Base-by-base conservation (phyloP, 805 yeast species). In the Candida michaelii region DNA sequence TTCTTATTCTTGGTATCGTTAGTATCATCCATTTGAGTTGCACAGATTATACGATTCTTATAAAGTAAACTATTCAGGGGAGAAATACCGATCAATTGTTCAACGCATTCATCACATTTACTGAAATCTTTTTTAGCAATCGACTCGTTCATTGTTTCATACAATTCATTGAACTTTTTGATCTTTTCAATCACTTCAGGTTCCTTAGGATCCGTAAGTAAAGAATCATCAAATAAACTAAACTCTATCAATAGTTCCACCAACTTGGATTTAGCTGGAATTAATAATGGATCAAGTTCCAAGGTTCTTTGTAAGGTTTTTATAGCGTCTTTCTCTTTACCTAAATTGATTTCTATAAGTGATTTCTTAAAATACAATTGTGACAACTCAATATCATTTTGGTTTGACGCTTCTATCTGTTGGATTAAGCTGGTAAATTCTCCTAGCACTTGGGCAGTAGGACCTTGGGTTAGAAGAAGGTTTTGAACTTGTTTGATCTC, bases 291-390 rank as follows among this genome's bases (percentile, higher is more conserved):
- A 48, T 65, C 74, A 9, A 68, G 54, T n/a, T 56, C 53, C 35
- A 78, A 55, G 17, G 83, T 76, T 11, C 51, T 55, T 44, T 73
- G 67, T 43, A 84, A 77, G 49, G 79, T 82, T 2, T 58, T 58
- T 6, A 80, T 63, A 0, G 90, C 83, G 29, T 66, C 65, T 24
- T 58, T 48, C 23, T 79, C 84, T 44, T 76, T 77, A 25, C 79
- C 79, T 47, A 81, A 54, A 11, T 80, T 72, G 41, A 81, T 59
- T 41, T 82, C 83, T 2, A 83, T 75, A 33, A 83, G 56, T 0
- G 88, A 89, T 42, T 75, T 73, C 54, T 79, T 82, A 55, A 76
- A 81, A 46, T 74, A 71, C 1, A 82, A 59, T 47, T 74, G 76
- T 0, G 80, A 61, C 13, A 75, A 45, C 4, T 17, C 25, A 79